Base-by-base conservation (phyloP, 768 basidiomycete genomes). In the Lactarius deliciosus region DNA sequence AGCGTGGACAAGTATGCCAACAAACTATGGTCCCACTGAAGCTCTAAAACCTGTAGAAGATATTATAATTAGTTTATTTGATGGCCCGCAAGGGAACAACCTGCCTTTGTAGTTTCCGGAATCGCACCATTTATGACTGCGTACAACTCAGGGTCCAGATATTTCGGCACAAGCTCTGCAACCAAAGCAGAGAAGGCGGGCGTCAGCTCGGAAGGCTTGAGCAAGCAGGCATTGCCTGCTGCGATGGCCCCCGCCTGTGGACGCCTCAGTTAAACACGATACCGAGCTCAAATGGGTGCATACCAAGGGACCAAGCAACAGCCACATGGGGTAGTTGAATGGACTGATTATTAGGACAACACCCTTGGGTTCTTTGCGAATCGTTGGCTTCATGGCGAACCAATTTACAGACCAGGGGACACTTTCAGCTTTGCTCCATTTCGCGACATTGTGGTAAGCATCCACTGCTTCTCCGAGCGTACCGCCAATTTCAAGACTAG, bases 351-450 rank as follows among this genome's bases (percentile, higher is more conserved):
- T 83, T 57, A 91, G 77, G 0, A 88, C 82, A 30, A 86, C 82
- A 3, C 91, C 91, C 74, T 94, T 94, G 55, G 93, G 81, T 69
- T 91, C 90, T 71, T 91, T 90, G 62, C 84, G 80, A 2, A 91
- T 81, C 16, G 81, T 79, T 1, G 91, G 91, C 10, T 81, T 78
- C 81, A 91, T 84, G 0, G 85, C 77, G 8, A 77, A 79, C 72
- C 80, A 90, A 70, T 81, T 85, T 60, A 89, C 18, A 34, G 75
- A 80, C 71, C 89, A 89, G 0, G 82, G 72, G 2, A 86, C 81
- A 36, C 76, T 82, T 63, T 87, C 83, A 0, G 89, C 81, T 72
- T 86, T 87, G 0, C 88, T 78, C 94, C 93, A 95, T 71, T 84
- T 86, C 41, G 86, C 87, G 56, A 96, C 83, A 64, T 82, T 83